Evolutionary conservation across 495 filamentous ascomycete genomes (phyloP).

Genomic region (Daldinia loculata): DNA sequence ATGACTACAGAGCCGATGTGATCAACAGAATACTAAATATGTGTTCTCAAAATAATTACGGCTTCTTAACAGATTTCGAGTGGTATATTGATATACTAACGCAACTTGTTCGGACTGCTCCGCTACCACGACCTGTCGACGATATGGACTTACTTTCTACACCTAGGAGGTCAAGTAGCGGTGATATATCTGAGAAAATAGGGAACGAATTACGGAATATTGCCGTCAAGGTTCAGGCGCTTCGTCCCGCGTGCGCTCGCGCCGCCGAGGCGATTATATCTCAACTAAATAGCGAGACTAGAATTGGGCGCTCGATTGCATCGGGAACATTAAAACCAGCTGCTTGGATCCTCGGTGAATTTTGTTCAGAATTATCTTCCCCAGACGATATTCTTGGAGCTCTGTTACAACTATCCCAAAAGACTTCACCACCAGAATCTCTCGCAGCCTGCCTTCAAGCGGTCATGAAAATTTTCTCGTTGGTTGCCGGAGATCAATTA

Average conservation of each 20-base stretch:
- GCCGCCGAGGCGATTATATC: constrained; percentile 83
- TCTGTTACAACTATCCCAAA: constrained; percentile 73
- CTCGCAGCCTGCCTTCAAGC: constrained; percentile 86
- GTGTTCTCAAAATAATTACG: constrained; percentile 90
- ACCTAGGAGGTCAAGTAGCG: constrained; percentile 39
- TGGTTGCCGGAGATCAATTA: constrained; percentile 65
- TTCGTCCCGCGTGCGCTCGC: constrained; percentile 76
- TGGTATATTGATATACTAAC: constrained; percentile 93
- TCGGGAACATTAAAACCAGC: constrained; percentile 73
- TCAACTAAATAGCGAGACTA: constrained; percentile 54
- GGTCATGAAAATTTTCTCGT: constrained; percentile 80
- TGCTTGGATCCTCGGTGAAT: constrained; percentile 90
- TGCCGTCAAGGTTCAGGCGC: constrained; percentile 86
- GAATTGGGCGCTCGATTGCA: constrained; percentile 48
- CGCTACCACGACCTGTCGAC: constrained; percentile 47
- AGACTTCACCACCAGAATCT: constrained; percentile 63
- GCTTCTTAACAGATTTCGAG: constrained; percentile 86
- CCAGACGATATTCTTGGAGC: constrained; percentile 72
- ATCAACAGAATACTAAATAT: constrained; percentile 84
- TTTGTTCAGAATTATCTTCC: constrained; percentile 69
- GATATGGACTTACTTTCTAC: constrained; percentile 54
- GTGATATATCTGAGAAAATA: constrained; percentile 73
- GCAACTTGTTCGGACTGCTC: constrained; percentile 76
- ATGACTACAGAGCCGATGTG: constrained; percentile 82
- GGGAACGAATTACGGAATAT: constrained; percentile 87